phyloP scores from a whole-genome alignment of 306 rosid species.

The Abrus precatorius region DNA sequence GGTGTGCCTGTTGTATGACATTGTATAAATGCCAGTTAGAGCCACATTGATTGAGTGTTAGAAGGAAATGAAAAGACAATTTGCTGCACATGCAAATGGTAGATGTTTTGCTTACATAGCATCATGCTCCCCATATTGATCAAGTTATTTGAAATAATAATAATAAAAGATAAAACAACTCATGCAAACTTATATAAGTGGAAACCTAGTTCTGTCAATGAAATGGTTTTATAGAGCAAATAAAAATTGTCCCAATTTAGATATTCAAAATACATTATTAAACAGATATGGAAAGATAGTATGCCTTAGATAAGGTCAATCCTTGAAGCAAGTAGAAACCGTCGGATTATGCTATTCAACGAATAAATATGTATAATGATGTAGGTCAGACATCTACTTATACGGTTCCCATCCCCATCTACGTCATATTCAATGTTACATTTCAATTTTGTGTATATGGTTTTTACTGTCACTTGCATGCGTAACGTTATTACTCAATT shows the following conservation, averaged over 20 bases:
- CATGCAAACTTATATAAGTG: not conserved
- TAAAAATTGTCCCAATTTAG: not conserved
- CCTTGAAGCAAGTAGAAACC: not conserved
- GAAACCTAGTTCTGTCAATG: constrained; percentile 30
- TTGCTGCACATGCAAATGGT: not conserved
- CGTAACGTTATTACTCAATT: not conserved
- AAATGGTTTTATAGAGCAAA: constrained; percentile 18
- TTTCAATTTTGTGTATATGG: not conserved
- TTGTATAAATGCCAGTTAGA: constrained; percentile 43
- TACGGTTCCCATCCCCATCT: not conserved
- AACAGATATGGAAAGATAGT: not conserved
- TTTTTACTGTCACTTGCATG: not conserved
- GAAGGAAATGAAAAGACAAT: not conserved
- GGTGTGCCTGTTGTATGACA: constrained; percentile 51
- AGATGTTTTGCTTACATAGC: constrained; percentile 9
- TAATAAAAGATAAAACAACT: not conserved
- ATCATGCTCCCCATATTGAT: constrained; percentile 8
- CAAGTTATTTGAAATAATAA: constrained; percentile 1
- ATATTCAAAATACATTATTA: not conserved
- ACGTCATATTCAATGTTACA: not conserved
- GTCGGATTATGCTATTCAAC: not conserved
- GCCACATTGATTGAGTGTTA: not conserved
- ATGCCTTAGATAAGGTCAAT: not conserved
- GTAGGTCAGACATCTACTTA: not conserved
- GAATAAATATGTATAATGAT: too few relatives aligned